phyloP scores from a whole-genome alignment of 305 asterid species.

The Fraxinus sp. region DNA sequence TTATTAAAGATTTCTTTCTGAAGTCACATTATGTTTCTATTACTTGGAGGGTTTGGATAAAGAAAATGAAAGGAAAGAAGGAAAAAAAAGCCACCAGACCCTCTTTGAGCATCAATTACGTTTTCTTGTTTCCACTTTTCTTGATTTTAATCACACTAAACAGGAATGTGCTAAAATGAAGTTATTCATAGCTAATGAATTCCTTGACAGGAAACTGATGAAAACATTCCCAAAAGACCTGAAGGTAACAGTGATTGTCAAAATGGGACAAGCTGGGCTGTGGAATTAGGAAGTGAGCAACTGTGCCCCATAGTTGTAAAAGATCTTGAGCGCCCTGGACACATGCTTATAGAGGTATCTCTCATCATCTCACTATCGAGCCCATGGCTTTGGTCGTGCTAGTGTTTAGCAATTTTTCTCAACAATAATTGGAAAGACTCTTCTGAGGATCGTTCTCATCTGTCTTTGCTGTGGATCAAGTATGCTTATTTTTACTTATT shows the following conservation, averaged over 20 bases:
- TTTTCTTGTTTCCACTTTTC: neutral
- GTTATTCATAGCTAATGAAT: neutral
- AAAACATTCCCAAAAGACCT: constrained; percentile 31
- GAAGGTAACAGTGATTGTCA: constrained; percentile 34
- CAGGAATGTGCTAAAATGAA: constrained; percentile 5
- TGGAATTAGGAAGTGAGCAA: constrained; percentile 60
- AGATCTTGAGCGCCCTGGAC: constrained; percentile 79
- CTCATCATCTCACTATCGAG: neutral
- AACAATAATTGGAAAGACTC: neutral
- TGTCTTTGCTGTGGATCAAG: neutral
- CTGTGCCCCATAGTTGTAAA: constrained; percentile 76
- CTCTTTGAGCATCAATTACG: neutral
- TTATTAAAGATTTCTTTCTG: neutral
- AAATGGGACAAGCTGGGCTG: constrained; percentile 92
- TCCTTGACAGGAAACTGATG: constrained; percentile 39
- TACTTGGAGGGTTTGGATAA: too few species aligned
- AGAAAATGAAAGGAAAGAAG: too few species aligned
- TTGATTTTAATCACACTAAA: neutral
- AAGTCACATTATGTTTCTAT: neutral
- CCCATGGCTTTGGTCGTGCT: neutral
- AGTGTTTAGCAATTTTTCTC: neutral
- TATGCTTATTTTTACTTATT: constrained; percentile 11
- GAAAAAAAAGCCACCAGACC: neutral
- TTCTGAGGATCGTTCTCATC: constrained; percentile 2
- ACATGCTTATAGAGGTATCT: constrained; percentile 83